Conservation (phyloP, 805 yeast species). For the Metschnikowia sp. region DNA sequence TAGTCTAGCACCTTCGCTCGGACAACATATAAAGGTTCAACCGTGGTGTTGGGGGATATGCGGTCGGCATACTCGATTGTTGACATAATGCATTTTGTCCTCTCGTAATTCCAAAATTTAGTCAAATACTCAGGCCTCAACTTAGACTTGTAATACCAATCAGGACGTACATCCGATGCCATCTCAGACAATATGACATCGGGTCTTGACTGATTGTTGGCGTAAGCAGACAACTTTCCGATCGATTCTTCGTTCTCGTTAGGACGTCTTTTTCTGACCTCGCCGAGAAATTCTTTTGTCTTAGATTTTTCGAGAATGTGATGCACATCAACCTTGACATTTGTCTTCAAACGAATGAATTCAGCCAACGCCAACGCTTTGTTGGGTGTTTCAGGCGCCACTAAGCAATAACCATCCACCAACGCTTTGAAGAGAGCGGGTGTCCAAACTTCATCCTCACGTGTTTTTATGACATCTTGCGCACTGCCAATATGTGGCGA, state of each 20-base stretch:
- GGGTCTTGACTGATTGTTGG: background rate
- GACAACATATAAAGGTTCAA: conserved; percentile 8
- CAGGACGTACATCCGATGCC: conserved; percentile 4
- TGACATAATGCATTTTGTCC: conserved; percentile 16
- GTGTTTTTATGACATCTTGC: no score
- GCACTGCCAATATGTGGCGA: no score
- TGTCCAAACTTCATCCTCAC: conserved; percentile 6
- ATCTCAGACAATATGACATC: background rate
- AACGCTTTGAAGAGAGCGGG: conserved; percentile 8
- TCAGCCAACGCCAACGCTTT: conserved; percentile 1
- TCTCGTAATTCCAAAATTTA: conserved; percentile 18
- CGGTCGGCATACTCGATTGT: conserved; percentile 18
- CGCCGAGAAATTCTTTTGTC: conserved; percentile 1
- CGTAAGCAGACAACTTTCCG: background rate
- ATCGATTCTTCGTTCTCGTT: background rate
- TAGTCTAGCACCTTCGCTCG: conserved; percentile 9
- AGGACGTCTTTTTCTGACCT: background rate
- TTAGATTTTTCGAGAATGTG: conserved; percentile 1
- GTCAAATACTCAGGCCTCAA: conserved; percentile 10
- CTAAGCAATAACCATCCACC: conserved; percentile 8
- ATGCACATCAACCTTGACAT: background rate
- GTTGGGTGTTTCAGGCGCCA: conserved; percentile 5
- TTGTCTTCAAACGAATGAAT: conserved; percentile 2
- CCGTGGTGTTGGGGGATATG: conserved; percentile 4
- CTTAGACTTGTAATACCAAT: conserved; percentile 12